phyloP scores from a whole-genome alignment of 164 flowering plant genomes.

The Pachysandra terminalis region DNA sequence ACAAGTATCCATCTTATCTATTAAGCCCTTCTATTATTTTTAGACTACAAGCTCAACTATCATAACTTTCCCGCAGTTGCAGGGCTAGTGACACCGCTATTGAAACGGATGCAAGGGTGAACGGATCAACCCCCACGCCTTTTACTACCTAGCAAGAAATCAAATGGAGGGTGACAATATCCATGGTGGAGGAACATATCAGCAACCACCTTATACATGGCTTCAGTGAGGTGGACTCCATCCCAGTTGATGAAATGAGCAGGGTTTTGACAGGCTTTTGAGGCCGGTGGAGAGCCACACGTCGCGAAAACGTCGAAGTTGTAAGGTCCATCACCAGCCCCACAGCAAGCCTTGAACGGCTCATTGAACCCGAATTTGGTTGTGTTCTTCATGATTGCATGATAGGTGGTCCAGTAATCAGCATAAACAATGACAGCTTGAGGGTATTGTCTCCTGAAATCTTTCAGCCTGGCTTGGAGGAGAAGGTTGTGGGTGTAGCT shows the following conservation, averaged over 20 bases:
- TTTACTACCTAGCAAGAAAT: constrained; percentile 16
- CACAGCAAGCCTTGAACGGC: constrained; percentile 66
- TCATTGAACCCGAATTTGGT: constrained; percentile 52
- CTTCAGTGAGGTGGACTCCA: constrained; percentile 65
- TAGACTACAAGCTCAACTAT: too few species aligned
- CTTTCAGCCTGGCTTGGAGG: constrained; percentile 38
- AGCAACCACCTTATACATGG: constrained; percentile 40
- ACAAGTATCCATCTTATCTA: too few species aligned
- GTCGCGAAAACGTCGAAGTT: constrained; percentile 39
- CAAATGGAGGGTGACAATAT: constrained; percentile 43
- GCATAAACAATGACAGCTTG: constrained; percentile 51
- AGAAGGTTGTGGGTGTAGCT: constrained; percentile 40
- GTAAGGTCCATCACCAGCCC: constrained; percentile 54
- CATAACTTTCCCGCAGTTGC: neutral
- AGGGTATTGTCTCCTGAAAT: constrained; percentile 47
- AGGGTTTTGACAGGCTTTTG: constrained; percentile 48
- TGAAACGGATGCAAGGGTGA: neutral
- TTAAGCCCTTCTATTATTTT: too few species aligned
- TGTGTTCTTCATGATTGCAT: constrained; percentile 33
- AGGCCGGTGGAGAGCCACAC: constrained; percentile 43
- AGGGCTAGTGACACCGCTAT: too few species aligned
- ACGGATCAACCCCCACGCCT: neutral
- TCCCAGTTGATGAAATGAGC: constrained; percentile 68
- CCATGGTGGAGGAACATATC: constrained; percentile 38
- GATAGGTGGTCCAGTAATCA: constrained; percentile 60